Base-by-base conservation (phyloP, 1,139 yeast species). In the Diutina mesorugosa region DNA sequence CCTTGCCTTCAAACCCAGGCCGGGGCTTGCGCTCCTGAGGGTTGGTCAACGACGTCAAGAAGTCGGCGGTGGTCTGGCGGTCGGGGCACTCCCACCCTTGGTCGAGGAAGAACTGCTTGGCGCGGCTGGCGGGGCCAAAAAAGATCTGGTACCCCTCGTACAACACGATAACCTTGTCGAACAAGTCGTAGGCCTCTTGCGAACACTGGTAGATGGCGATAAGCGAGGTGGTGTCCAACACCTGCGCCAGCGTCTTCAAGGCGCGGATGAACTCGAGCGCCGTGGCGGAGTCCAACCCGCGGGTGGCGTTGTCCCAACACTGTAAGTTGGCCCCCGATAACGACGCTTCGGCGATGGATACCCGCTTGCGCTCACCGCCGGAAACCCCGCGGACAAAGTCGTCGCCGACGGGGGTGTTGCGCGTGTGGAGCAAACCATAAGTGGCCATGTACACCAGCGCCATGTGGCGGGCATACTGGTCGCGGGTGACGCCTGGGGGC, bases 11-110 rank as follows among this genome's bases (percentile, higher is more conserved):
- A 59, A 64, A 78, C 1, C 91, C 95, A 18, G 72, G 68, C 58
- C 69, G 69, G 6, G 79, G 68, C 14, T 73, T 69, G 68, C 95
- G 79, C 67, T 86, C 95, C 4, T 76, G 70, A 8, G 95, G 91
- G 63, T 84, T 84, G 2, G 95, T 86, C 55, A 88, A 73, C 1
- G 95, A 82, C 1, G 96, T 88, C 65, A 89, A 73, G 68, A 80
- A 89, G 67, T 89, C 96, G 21, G 84, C 82, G 16, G 83, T 78
- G 28, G 80, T 76, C 66, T 80, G 84, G 69, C 85, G 74, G 56
- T 73, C 69, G n/a, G 83, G 83, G 65, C 83, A 62, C 53, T 65
- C 65, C 63, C 63, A 67, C 38, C 70, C 70, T 67, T 63, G 63
- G 18, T 60, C 57, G 48, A 63, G 55, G 57, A 67, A 67, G 57